Base-by-base conservation (phyloP, 345 rosid species). In the Iberis pinnata region DNA sequence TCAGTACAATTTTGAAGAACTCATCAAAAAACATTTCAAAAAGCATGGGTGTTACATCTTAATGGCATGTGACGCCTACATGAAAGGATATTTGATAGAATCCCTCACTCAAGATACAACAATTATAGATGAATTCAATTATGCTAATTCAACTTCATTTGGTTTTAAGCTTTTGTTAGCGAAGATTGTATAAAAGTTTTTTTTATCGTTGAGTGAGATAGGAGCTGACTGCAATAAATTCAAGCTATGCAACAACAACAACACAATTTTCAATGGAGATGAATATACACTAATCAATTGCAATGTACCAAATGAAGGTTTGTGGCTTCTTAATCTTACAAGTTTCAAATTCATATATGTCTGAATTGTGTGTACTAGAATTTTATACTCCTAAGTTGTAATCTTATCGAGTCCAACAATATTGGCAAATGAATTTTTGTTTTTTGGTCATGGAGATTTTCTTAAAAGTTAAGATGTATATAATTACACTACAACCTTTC, bases 81-180 rank as follows among this genome's bases (percentile, higher is more conserved):
- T 78, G 97, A 82, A 80, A 60, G 99, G 99, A 63, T 75, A 70
- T 69, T 61, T 92, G 58, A 88, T 92, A 16, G 97, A 95, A 22
- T 85, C 97, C 47, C 95, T 88, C 13, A 38, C 72, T 22, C 61
- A 76, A 68, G 94, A 88, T 43, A 94, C 86, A 2, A 75, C 84
- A 1, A 65, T 63, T 25, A 73, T 63, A 46, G 65, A 71, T 43
- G 68, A 63, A 37, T 24, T 37, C 45, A 61, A 59, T 48, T 55
- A 58, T 27, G 81, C 78, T 17, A 80, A 83, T 65, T 70, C 80
- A 58, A 86, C 79, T 49, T 93, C 97, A 0, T 85, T 81, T 49
- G 97, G 99, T 26, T 88, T 93, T 80, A 88, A 88, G 75, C 67
- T 93, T 69, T 88, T 93, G 94, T 55, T 93, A 68, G 81, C 76